Evolutionary conservation across 441 rosid species (phyloP).

Genomic region (Heliophila coronopifolia): DNA sequence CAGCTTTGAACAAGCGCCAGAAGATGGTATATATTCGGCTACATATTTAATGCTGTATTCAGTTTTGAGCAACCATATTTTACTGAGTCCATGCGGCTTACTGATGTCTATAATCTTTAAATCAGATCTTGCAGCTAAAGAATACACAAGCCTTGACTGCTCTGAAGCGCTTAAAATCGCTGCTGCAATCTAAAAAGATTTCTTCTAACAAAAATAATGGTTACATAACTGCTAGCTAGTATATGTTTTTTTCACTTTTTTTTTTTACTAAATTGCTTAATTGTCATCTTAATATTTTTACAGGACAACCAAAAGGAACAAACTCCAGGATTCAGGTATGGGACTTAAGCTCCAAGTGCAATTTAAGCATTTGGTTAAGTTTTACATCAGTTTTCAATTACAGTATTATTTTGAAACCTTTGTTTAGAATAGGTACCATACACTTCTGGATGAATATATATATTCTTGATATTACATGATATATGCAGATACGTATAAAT

Average conservation of each 20-base stretch:
- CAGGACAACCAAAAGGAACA: constrained; percentile 44
- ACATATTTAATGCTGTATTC: constrained; percentile 12
- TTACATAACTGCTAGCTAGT: constrained; percentile 36
- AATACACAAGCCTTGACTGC: constrained; percentile 61
- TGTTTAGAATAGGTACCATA: neutral
- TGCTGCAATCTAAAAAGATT: constrained; percentile 46
- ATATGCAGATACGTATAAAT: neutral
- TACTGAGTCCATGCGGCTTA: constrained; percentile 10
- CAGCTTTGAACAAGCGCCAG: constrained; percentile 59
- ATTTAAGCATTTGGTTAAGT: neutral
- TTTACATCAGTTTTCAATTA: neutral
- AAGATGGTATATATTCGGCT: constrained; percentile 44
- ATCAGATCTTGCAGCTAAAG: constrained; percentile 71
- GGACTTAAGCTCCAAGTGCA: too few relatives aligned
- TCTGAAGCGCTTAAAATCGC: constrained; percentile 45
- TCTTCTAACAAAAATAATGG: constrained; percentile 28
- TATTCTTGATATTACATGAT: neutral
- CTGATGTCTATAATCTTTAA: constrained; percentile 9
- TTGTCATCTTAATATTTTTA: constrained; percentile 18
- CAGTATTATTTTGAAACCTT: neutral
- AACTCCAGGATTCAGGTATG: constrained; percentile 57
- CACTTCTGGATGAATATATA: neutral
- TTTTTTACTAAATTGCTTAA: constrained; percentile 1
- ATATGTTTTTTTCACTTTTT: neutral
- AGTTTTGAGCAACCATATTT: neutral